Conservation (phyloP, 352 stramenopile genomes). For the Phytopythium kandeliae region DNA sequence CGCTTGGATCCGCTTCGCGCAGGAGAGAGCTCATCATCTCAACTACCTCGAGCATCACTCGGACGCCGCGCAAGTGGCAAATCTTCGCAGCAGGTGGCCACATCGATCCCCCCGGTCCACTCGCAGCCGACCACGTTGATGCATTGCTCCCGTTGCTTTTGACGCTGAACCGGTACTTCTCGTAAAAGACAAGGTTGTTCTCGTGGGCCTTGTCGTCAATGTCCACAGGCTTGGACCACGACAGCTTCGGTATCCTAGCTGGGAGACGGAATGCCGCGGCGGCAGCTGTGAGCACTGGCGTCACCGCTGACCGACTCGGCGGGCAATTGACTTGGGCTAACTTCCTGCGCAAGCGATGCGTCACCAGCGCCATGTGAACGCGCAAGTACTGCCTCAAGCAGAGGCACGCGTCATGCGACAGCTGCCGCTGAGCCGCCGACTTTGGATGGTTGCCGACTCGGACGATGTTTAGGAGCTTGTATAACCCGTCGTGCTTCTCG, state of each 20-base stretch:
- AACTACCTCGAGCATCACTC: slow-evolving; percentile 78
- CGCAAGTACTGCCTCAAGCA: slow-evolving; percentile 79
- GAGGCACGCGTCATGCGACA: slow-evolving; percentile 80
- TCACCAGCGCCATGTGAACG: slow-evolving; percentile 74
- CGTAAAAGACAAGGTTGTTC: slow-evolving; percentile 78
- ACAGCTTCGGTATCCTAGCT: slow-evolving; percentile 65
- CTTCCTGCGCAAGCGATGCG: slow-evolving; percentile 59
- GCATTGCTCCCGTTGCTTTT: slow-evolving; percentile 23
- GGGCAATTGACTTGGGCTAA: slow-evolving; percentile 54
- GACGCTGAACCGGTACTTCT: slow-evolving; percentile 79
- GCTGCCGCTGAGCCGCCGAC: slow-evolving; percentile 64
- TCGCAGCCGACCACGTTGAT: slow-evolving; percentile 53
- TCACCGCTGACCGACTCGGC: slow-evolving; percentile 33
- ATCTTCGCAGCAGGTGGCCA: slow-evolving; percentile 71
- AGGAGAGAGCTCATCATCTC: slow-evolving; percentile 61
- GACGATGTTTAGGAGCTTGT: slow-evolving; percentile 83
- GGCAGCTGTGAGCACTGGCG: slow-evolving; percentile 43
- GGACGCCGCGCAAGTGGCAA: slow-evolving; percentile 60
- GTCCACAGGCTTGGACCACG: slow-evolving; percentile 71
- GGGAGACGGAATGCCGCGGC: slow-evolving; percentile 50
- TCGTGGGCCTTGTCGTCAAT: slow-evolving; percentile 84
- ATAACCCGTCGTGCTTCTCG: slow-evolving; percentile 78
- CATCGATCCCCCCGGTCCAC: slow-evolving; percentile 47
- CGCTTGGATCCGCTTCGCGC: slow-evolving; percentile 46
- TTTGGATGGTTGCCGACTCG: slow-evolving; percentile 73